These are phyloP conservation scores for Yamadazyma buinensis DNA, from an alignment of 1,139 yeast genomes.

Conservation along the genomic window DNA sequence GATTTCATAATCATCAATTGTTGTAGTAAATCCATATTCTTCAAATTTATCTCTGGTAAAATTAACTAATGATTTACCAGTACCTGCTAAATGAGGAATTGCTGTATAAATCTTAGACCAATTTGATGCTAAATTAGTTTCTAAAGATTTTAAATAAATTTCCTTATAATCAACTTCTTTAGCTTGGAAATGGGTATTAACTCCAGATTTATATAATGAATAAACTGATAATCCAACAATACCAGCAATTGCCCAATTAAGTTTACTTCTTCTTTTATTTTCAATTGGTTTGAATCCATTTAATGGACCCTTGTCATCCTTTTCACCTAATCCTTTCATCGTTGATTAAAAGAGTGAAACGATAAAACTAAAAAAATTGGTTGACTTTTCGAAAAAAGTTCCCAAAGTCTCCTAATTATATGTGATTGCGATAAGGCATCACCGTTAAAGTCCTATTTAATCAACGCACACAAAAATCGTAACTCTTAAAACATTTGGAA, in stretches of 20 bases:
- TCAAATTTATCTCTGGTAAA: conserved; percentile 62
- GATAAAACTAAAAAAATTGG: too few species aligned
- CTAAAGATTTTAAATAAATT: conserved; percentile 34
- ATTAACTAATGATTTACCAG: conserved; percentile 57
- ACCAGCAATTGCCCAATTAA: neutral
- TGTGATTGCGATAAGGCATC: too few species aligned
- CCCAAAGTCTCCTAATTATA: too few species aligned
- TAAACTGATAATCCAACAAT: neutral
- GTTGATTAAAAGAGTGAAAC: too few species aligned
- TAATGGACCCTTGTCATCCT: neutral
- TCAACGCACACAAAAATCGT: too few species aligned
- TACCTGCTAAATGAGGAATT: conserved; percentile 71
- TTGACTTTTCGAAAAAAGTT: too few species aligned
- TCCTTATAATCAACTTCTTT: conserved; percentile 13
- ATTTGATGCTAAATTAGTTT: conserved; percentile 47
- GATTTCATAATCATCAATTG: conserved; percentile 54
- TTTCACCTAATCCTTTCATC: conserved; percentile 3
- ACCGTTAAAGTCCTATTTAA: too few species aligned
- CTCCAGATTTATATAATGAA: neutral
- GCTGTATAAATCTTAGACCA: conserved; percentile 56
- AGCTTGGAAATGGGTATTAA: neutral
- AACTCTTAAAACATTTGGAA: too few species aligned
- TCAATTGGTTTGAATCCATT: neutral
- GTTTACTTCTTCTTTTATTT: too few species aligned
- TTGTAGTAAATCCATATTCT: conserved; percentile 55